Evolutionary conservation across 1,284 basidiomycete genomes (phyloP).

Genomic region (Rhodotorula sp.): DNA sequence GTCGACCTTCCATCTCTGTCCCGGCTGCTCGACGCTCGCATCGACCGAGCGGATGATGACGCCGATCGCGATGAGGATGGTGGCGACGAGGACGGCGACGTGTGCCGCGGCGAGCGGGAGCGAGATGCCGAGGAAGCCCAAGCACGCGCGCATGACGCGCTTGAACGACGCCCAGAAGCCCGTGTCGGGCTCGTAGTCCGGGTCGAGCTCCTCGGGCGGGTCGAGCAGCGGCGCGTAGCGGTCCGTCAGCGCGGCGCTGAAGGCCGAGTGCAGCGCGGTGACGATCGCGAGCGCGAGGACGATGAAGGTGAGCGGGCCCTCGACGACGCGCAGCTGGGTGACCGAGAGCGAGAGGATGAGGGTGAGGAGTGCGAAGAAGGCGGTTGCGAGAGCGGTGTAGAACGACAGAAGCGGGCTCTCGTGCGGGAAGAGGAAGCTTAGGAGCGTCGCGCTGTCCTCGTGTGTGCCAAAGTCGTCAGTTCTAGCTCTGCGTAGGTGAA

Average conservation of each 20-base stretch:
- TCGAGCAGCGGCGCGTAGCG: slow-evolving; percentile 36
- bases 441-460: slow-evolving; percentile 24
- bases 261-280: slow-evolving; percentile 29
- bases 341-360: slow-evolving; percentile 38
- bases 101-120: slow-evolving; percentile 38
- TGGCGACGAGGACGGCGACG: slow-evolving; percentile 21
- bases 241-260: slow-evolving; percentile 27
- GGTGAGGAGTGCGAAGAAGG: slow-evolving; percentile 19
- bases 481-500: too few species aligned
- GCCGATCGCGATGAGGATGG: slow-evolving; percentile 21
- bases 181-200: slow-evolving; percentile 12
- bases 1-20: slow-evolving; percentile 38
- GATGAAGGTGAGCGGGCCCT: slow-evolving; percentile 32
- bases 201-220: slow-evolving; percentile 30
- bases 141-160: slow-evolving; percentile 9
- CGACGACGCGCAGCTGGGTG: slow-evolving; percentile 38
- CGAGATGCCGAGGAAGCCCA: slow-evolving; percentile 31
- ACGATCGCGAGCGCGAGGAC: slow-evolving; percentile 32
- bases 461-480: neutral
- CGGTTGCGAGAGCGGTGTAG: slow-evolving; percentile 26
- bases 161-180: slow-evolving; percentile 21
- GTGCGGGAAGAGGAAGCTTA: slow-evolving; percentile 35
- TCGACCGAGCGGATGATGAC: slow-evolving; percentile 34
- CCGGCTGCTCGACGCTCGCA: slow-evolving; percentile 31
- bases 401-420: slow-evolving; percentile 29